phyloP scores from a whole-genome alignment of 1,139 yeast genomes.

The Hemisphaericaspora subhashii region DNA sequence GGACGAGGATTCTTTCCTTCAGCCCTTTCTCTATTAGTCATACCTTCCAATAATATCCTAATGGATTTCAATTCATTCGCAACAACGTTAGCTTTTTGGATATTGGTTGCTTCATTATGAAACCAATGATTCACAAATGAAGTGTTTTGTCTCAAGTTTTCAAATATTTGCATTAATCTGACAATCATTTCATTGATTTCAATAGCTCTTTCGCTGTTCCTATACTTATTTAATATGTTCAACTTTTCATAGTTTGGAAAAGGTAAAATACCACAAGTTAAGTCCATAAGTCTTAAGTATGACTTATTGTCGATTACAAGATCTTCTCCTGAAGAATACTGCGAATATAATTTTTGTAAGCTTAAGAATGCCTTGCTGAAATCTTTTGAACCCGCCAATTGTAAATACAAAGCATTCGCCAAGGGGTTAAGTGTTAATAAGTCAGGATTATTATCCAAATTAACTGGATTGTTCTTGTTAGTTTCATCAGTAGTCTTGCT shows the following conservation, averaged over 20 bases:
- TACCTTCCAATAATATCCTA: slow-evolving; percentile 53
- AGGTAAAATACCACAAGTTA: slow-evolving; percentile 60
- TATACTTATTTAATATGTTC: slow-evolving; percentile 36
- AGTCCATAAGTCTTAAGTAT: slow-evolving; percentile 48
- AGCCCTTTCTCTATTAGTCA: slow-evolving; percentile 29
- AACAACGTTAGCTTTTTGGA: slow-evolving; percentile 58
- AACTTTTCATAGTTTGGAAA: slow-evolving; percentile 51
- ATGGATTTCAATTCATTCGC: slow-evolving; percentile 62
- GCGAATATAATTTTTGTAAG: slow-evolving; percentile 33
- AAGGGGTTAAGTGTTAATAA: slow-evolving; percentile 59
- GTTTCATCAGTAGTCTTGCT: slow-evolving; percentile 10
- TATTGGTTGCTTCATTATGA: slow-evolving; percentile 48
- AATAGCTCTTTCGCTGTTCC: slow-evolving; percentile 33
- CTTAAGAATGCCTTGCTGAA: slow-evolving; percentile 42
- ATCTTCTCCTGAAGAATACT: slow-evolving; percentile 24
- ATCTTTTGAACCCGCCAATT: slow-evolving; percentile 49
- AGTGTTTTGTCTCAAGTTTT: slow-evolving; percentile 32
- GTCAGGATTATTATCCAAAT: slow-evolving; percentile 18
- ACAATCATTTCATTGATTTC: slow-evolving; percentile 33
- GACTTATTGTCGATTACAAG: slow-evolving; percentile 28
- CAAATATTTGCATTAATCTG: slow-evolving; percentile 37
- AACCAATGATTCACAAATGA: slow-evolving; percentile 46
- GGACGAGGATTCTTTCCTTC: slow-evolving; percentile 16
- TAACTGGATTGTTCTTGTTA: slow-evolving; percentile 2
- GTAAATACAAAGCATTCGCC: slow-evolving; percentile 58